phyloP scores from a whole-genome alignment of 2,329 filamentous ascomycete genomes.

The Pseudogymnoascus sp. region DNA sequence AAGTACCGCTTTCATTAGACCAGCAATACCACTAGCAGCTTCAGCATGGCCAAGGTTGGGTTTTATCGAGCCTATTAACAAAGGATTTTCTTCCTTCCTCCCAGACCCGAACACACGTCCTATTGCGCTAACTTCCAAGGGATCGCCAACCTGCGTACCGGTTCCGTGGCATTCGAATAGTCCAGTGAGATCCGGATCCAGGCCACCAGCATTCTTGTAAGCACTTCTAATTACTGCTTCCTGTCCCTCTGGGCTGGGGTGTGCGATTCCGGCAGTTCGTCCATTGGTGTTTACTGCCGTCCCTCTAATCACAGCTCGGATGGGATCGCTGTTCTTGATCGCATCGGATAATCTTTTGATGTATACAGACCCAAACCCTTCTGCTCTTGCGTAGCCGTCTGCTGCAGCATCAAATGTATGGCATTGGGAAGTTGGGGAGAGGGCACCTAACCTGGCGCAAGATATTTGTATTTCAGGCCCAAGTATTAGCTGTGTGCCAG shows the following conservation, averaged over 20 bases:
- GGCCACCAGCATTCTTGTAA: background rate
- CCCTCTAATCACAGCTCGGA: too few relatives aligned
- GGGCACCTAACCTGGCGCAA: too few relatives aligned
- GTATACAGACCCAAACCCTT: too few relatives aligned
- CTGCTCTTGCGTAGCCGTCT: too few relatives aligned
- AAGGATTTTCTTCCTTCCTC: slow-evolving; percentile 11
- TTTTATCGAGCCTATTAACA: slow-evolving; percentile 20
- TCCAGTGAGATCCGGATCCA: slow-evolving; percentile 13
- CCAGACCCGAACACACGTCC: slow-evolving; percentile 17
- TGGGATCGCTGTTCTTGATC: too few relatives aligned
- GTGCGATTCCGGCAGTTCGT: too few relatives aligned
- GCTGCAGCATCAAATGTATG: too few relatives aligned
- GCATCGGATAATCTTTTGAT: too few relatives aligned
- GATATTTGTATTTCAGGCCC: background rate
- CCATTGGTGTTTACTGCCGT: too few relatives aligned
- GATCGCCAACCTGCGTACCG: slow-evolving; percentile 14
- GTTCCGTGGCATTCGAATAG: slow-evolving; percentile 4
- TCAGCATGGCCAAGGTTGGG: slow-evolving; percentile 25
- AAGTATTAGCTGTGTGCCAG: background rate
- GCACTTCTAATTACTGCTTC: too few relatives aligned
- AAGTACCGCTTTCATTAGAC: slow-evolving; percentile 21
- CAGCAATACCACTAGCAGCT: slow-evolving; percentile 17
- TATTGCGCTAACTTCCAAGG: slow-evolving; percentile 11
- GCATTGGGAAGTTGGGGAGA: too few relatives aligned
- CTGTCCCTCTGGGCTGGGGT: too few relatives aligned